These are phyloP conservation scores for Zygosaccharomyces sapae DNA, from an alignment of 1,139 yeast species.

Conservation along the genomic window DNA sequence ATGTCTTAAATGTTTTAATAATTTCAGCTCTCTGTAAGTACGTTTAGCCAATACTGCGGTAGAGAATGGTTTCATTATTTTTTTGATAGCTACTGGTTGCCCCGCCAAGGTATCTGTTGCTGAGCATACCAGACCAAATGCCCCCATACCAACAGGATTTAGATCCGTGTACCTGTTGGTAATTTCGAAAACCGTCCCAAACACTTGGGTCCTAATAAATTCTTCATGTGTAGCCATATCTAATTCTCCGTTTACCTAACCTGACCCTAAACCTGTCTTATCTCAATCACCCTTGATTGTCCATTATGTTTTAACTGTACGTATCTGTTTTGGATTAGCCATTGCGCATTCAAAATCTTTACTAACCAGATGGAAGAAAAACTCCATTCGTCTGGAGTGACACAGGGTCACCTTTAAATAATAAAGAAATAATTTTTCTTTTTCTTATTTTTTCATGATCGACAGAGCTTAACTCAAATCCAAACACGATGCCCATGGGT, in stretches of 20 bases:
- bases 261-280: not conserved
- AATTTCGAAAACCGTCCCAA: slow-evolving; percentile 89
- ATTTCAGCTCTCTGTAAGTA: slow-evolving; percentile 90
- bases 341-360: not conserved
- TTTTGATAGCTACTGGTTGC: slow-evolving; percentile 94
- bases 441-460: no score
- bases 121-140: slow-evolving; percentile 95
- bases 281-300: not conserved
- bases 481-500: not conserved
- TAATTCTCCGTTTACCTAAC: not conserved
- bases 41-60: slow-evolving; percentile 94
- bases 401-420: not conserved
- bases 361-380: not conserved
- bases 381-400: not conserved
- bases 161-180: slow-evolving; percentile 86
- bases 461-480: not conserved
- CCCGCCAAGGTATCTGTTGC: slow-evolving; percentile 88
- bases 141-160: slow-evolving; percentile 99
- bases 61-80: slow-evolving; percentile 94
- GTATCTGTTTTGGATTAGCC: not conserved
- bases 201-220: slow-evolving; percentile 48
- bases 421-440: not conserved
- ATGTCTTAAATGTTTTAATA: slow-evolving; percentile 88
- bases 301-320: not conserved
- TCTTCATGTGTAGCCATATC: slow-evolving; percentile 35